These are phyloP conservation scores for Verticillium isaacii DNA, from an alignment of 2,329 filamentous ascomycete species.

Conservation along the genomic window DNA sequence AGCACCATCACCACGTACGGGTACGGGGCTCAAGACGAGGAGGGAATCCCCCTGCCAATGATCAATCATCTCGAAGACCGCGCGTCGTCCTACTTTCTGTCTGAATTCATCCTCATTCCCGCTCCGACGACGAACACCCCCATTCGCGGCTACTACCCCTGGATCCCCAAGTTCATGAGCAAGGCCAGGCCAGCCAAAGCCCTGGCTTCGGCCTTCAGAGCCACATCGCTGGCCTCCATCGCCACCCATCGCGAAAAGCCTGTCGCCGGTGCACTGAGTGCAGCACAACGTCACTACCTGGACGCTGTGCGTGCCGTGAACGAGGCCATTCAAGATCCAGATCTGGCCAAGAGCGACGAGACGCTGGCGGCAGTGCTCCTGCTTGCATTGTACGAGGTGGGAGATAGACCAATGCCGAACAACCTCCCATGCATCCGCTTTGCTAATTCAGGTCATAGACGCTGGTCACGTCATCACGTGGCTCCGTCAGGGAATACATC, in stretches of 20 bases:
- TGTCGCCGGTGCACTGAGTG: slow-evolving; percentile 1
- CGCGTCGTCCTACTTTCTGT: slow-evolving; percentile 12
- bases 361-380: slow-evolving; percentile 12
- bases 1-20: slow-evolving; percentile 1
- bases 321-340: slow-evolving; percentile 11
- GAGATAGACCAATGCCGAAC: neutral
- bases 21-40: slow-evolving; percentile 5
- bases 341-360: slow-evolving; percentile 9
- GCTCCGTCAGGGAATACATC: slow-evolving; percentile 13
- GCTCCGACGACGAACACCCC: neutral
- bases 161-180: slow-evolving; percentile 10
- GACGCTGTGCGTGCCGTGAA: slow-evolving; percentile 11
- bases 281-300: slow-evolving; percentile 13
- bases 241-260: slow-evolving; percentile 5
- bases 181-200: slow-evolving; percentile 10
- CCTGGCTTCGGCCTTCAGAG: slow-evolving; percentile 10
- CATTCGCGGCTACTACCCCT: slow-evolving; percentile 10
- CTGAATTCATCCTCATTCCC: slow-evolving; percentile 12
- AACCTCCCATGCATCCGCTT: rapidly evolving
- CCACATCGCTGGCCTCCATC: slow-evolving; percentile 11
- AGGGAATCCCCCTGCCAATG: slow-evolving; percentile 7
- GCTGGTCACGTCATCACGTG: slow-evolving; percentile 8
- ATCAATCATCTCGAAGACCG: slow-evolving; percentile 10
- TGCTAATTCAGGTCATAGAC: slow-evolving; percentile 5
- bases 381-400: slow-evolving; percentile 13